A percentile compares a stretch with the other conserved stretches of the same genome.
phyloP scores from a whole-genome alignment of 2,329 filamentous ascomycete species.

The Cadophora sp. region DNA sequence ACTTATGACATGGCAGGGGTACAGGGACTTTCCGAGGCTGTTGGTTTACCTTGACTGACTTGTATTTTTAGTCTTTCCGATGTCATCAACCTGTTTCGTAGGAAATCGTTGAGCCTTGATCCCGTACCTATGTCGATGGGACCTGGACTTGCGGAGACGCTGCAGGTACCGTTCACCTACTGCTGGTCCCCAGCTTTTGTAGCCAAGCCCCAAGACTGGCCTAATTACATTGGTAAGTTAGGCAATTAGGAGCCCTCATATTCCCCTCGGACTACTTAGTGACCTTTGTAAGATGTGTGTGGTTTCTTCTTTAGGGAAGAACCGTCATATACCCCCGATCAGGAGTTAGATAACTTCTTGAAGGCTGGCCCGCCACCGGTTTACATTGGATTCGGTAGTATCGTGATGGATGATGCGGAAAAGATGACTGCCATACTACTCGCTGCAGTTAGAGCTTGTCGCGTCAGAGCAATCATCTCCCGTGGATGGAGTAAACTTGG shows the following conservation, averaged over 20 bases:
- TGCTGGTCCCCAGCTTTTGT: conserved; percentile 32
- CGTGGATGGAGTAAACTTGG: conserved; percentile 60
- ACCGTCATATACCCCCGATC: conserved; percentile 49
- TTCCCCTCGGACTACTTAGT: too few species aligned
- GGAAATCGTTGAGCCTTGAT: conserved; percentile 50
- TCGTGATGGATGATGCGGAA: conserved; percentile 59
- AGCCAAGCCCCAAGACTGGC: conserved; percentile 31
- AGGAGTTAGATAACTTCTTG: conserved; percentile 53
- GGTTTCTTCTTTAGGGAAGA: conserved; percentile 54
- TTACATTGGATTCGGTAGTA: conserved; percentile 64
- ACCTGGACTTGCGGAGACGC: conserved; percentile 44
- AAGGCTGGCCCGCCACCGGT: conserved; percentile 55
- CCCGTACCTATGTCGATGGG: conserved; percentile 48
- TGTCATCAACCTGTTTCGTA: conserved; percentile 52
- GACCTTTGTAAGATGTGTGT: conserved; percentile 43
- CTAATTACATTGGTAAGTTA: conserved; percentile 26
- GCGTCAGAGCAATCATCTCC: conserved; percentile 60
- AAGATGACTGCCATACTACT: conserved; percentile 54
- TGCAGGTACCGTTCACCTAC: conserved; percentile 39
- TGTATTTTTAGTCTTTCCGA: conserved; percentile 47
- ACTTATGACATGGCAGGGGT: conserved; percentile 58
- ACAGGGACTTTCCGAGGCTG: not conserved
- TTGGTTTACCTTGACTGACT: not conserved
- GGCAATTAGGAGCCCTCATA: not conserved
- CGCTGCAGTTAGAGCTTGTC: conserved; percentile 53